phyloP scores from a whole-genome alignment of 345 rosid species.

The Bruguiera parviflora region DNA sequence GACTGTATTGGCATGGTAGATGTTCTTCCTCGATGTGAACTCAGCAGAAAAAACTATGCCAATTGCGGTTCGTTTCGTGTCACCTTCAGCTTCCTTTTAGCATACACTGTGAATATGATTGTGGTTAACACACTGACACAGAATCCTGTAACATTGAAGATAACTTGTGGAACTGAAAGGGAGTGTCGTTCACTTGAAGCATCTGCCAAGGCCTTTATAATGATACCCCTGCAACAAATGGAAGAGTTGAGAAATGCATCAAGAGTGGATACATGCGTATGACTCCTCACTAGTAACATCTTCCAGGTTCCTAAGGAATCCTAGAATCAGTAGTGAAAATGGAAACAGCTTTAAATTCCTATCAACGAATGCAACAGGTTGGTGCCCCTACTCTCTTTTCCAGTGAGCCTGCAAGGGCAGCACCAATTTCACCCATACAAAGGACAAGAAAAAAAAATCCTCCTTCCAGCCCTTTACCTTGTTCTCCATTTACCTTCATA shows the following conservation, averaged over 20 bases:
- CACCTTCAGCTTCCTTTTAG: slow-evolving; percentile 68
- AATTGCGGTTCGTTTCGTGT: slow-evolving; percentile 54
- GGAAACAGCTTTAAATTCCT: background rate
- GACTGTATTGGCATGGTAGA: slow-evolving; percentile 1
- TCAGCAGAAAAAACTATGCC: slow-evolving; percentile 24
- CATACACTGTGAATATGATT: slow-evolving; percentile 64
- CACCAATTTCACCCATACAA: too few relatives aligned
- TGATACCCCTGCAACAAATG: slow-evolving; percentile 65
- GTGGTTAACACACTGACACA: slow-evolving; percentile 64
- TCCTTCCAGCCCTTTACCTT: too few relatives aligned
- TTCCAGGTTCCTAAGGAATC: background rate
- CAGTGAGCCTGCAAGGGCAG: too few relatives aligned
- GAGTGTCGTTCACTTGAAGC: slow-evolving; percentile 60
- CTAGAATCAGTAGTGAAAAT: background rate
- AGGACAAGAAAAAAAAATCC: too few relatives aligned
- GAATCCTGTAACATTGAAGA: slow-evolving; percentile 74
- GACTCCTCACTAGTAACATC: background rate
- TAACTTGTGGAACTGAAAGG: slow-evolving; percentile 71
- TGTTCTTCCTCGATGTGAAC: background rate
- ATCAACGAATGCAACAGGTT: too few relatives aligned
- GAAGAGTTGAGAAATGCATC: slow-evolving; percentile 9
- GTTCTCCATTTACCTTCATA: too few relatives aligned
- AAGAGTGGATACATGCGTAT: background rate
- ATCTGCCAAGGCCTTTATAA: slow-evolving; percentile 79
- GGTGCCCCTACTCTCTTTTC: too few relatives aligned